Base-by-base conservation (phyloP, 2,329 filamentous ascomycete genomes). In the Westerdykella ornata region DNA sequence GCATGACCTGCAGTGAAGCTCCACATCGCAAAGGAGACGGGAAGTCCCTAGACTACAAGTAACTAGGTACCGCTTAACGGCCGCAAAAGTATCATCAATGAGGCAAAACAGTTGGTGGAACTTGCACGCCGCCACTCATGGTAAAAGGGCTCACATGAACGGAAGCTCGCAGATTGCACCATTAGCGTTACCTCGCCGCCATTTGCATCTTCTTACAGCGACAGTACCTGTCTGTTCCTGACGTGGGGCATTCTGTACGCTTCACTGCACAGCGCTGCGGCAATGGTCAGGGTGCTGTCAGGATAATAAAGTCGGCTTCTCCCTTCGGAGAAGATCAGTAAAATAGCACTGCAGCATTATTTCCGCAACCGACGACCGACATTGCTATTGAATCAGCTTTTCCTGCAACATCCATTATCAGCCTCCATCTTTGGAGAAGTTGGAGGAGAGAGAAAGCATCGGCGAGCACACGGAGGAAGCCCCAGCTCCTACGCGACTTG, bases 331-430 rank as follows among this genome's bases (percentile, higher is more conserved):
- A 38, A 38, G 42, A 53, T 47, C 47, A 54, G 41, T 41, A 54
- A 52, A 54, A 46, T n/a, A n/a, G 42, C 50, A 51, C 55, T 47
- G 47, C 53, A 58, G 49, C 42, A 46, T 22, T 45, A 39, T 39
- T 54, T 49, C 50, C 34, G 45, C 48, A 47, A 33, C 37, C 47
- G 47, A 37, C 41, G 29, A 37, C 46, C 43, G 50, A 57, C 60
- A 66, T 64, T 47, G 48, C 48, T 66, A 65, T 59, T 49, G 39
- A 34, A 58, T 55, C 52, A 65, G 61, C 45, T 59, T 52, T 63
- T 61, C 43, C 44, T 26, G 22, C 47, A 56, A 44, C 53, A 65
- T 65, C 48, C 47, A 44, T 59, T 57, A 49, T 48, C 40, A 36
- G n/a, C 22, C 8, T 26, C 22, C 22, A 9, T 26, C 7, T 3